Evolutionary conservation across 1,284 basidiomycete genomes (phyloP).

Genomic region (Leccinum angustisporum): DNA sequence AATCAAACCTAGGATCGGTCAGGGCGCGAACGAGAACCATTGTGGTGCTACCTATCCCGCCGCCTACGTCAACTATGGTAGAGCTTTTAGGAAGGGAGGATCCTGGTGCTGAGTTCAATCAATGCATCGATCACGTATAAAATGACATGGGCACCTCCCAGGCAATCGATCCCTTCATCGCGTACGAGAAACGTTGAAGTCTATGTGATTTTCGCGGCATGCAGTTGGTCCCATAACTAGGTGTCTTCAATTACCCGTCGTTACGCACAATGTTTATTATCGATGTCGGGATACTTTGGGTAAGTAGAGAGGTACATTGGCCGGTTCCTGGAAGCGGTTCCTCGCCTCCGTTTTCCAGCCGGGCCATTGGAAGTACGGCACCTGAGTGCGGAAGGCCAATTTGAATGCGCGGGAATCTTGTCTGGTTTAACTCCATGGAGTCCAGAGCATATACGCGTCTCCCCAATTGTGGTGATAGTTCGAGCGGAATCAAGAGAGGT

Average conservation of each 20-base stretch:
- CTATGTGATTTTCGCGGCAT: slow-evolving; percentile 39
- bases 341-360: slow-evolving; percentile 48
- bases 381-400: slow-evolving; percentile 48
- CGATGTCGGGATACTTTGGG: background rate
- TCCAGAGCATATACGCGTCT: background rate
- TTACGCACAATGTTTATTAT: background rate
- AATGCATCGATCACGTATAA: background rate
- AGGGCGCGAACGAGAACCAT: slow-evolving; percentile 64
- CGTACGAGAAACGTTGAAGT: slow-evolving; percentile 64
- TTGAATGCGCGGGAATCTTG: slow-evolving; percentile 51
- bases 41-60: slow-evolving; percentile 71
- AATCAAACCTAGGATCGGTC: slow-evolving; percentile 14
- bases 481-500: background rate
- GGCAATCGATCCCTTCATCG: slow-evolving; percentile 64
- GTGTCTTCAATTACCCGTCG: background rate
- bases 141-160: slow-evolving; percentile 54
- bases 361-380: slow-evolving; percentile 50
- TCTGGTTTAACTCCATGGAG: slow-evolving; percentile 5
- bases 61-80: slow-evolving; percentile 71
- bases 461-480: background rate
- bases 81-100: slow-evolving; percentile 58
- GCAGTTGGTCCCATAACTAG: background rate
- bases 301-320: slow-evolving; percentile 10
- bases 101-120: slow-evolving; percentile 38
- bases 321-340: slow-evolving; percentile 29